phyloP scores from a whole-genome alignment of 208 protist genomes.

The Histomonas meleagridis region DNA sequence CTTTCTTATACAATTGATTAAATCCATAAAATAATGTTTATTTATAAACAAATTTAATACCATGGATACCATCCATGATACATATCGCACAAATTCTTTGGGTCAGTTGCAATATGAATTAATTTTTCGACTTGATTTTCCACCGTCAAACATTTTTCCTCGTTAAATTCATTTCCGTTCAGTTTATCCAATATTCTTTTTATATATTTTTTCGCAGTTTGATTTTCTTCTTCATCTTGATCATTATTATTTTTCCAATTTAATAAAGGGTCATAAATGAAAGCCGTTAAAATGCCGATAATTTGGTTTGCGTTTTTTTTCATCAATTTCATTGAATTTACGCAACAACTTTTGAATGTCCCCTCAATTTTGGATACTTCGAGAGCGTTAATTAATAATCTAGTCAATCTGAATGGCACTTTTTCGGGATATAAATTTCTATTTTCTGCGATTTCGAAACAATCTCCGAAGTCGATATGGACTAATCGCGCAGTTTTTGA shows the following conservation, averaged over 20 bases:
- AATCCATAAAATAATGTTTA: neutral
- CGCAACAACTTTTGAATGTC: neutral
- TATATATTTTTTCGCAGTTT: no score
- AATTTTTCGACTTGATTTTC: neutral
- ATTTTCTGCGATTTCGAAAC: constrained; percentile 18
- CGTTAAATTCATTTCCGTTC: no score
- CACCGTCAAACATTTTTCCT: no score
- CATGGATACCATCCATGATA: neutral
- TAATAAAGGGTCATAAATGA: constrained; percentile 56
- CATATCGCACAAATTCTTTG: neutral
- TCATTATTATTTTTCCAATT: no score
- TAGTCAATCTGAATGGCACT: constrained; percentile 35
- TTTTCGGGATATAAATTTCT: neutral
- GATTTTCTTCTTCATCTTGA: no score
- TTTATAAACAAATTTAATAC: neutral
- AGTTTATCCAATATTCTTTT: no score
- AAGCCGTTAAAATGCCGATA: neutral
- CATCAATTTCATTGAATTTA: neutral
- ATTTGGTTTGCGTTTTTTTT: neutral
- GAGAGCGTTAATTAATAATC: neutral
- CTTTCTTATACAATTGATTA: no score
- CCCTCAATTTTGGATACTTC: neutral
- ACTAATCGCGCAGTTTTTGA: neutral
- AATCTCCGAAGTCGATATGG: constrained; percentile 28
- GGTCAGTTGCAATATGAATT: neutral